A percentile compares a stretch with the other conserved stretches of the same genome.
These are phyloP conservation scores for Pseudocercospora pini-densiflorae DNA, from an alignment of 2,329 filamentous ascomycete genomes.

Conservation along the genomic window DNA sequence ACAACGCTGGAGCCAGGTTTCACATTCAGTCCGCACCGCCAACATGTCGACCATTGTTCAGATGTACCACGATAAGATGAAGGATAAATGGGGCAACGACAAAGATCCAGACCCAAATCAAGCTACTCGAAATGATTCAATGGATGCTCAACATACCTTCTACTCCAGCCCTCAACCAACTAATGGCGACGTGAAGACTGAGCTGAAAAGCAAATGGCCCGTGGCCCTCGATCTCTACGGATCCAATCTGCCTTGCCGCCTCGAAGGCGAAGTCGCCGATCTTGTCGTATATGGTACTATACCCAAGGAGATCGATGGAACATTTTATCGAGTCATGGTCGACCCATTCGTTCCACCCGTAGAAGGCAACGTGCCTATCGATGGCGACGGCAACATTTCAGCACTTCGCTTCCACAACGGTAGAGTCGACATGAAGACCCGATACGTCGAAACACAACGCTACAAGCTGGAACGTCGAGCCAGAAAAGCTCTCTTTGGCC, in stretches of 20 bases:
- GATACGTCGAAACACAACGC: constrained; percentile 51
- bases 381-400: constrained; percentile 51
- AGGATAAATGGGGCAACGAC: neutral
- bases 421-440: constrained; percentile 48
- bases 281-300: constrained; percentile 39
- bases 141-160: neutral
- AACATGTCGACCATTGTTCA: neutral
- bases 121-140: neutral
- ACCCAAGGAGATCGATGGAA: constrained; percentile 39
- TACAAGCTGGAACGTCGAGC: constrained; percentile 47
- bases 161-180: neutral
- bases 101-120: neutral
- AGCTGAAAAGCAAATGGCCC: constrained; percentile 23
- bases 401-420: constrained; percentile 49
- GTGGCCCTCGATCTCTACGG: constrained; percentile 27
- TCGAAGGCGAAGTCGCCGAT: constrained; percentile 46
- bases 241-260: constrained; percentile 40
- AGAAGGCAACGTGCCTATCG: constrained; percentile 59
- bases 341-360: constrained; percentile 60
- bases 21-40: neutral
- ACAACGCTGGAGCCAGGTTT: neutral
- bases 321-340: constrained; percentile 54
- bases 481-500: constrained; percentile 54
- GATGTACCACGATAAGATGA: neutral
- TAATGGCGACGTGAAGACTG: neutral